phyloP scores from a whole-genome alignment of 106 monocot species.

The Platanthera zijinensis region DNA sequence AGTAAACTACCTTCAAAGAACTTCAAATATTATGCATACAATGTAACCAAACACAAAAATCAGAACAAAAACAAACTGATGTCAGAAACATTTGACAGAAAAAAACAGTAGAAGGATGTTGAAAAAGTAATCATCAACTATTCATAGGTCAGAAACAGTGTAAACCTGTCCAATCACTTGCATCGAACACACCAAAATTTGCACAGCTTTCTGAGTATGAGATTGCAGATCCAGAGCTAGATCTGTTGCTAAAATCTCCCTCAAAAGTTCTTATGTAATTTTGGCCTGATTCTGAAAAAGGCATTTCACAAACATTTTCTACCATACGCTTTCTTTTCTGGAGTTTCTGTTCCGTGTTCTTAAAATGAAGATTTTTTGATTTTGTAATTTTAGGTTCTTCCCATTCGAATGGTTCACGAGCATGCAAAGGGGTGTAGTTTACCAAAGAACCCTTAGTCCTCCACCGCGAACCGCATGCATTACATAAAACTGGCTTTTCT shows the following conservation, averaged over 20 bases:
- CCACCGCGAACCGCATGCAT: constrained; percentile 99
- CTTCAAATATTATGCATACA: constrained; percentile 1
- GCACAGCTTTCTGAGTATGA: constrained; percentile 91
- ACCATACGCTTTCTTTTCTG: constrained; percentile 43
- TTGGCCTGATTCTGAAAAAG: constrained; percentile 39
- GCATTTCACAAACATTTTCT: constrained; percentile 32
- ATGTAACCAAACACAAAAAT: background rate
- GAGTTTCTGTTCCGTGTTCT: constrained; percentile 37
- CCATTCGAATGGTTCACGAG: constrained; percentile 53
- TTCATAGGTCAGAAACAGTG: background rate
- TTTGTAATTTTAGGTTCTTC: constrained; percentile 49
- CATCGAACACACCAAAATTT: constrained; percentile 57
- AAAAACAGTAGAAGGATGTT: background rate
- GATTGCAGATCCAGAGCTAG: constrained; percentile 83
- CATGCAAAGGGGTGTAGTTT: constrained; percentile 92
- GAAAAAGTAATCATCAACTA: background rate
- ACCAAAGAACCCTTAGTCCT: constrained; percentile 89
- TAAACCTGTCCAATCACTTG: constrained; percentile 69
- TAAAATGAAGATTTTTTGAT: constrained; percentile 34
- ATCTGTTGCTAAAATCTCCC: constrained; percentile 63
- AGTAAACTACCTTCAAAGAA: background rate
- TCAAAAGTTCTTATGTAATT: constrained; percentile 58
- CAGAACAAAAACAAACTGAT: background rate
- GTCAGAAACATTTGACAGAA: background rate
- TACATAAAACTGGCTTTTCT: constrained; percentile 95